Evolutionary conservation across 805 yeast genomes (phyloP), one percentile per base, ranked within the genome.

Genomic region (Isabelozyma pseudorhagii): DNA sequence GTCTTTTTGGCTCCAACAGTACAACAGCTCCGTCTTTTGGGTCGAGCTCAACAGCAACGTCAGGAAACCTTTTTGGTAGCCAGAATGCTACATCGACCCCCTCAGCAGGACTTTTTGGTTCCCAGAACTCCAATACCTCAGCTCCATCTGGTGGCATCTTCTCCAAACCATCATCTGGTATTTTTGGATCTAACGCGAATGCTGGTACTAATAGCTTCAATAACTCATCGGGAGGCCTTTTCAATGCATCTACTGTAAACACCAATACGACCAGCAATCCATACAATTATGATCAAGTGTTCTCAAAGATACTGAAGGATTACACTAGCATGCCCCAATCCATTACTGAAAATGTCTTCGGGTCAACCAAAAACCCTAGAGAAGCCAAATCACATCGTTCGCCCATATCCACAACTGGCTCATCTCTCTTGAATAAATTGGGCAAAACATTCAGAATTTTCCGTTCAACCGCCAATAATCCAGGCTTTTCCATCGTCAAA

Each of bases 361-460:
- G 36, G 10, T 9, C n/a, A 10, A 13, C n/a, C 36, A 46, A 45
- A 47, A 9, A 38, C 2, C 14, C 58, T 58, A 25, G 61, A 62
- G 45, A 13, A 31, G 36, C n/a, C 36, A 10, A 38, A 38, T 5
- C 18, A 15, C 10, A 14, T 4, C 15, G 18, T 14, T 15, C 40
- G 8, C 8, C 40, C 9, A 8, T 15, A 14, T 15, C 15, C 40
- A 38, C 10, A 3, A n/a, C 15, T 38, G 4, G 18, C 18, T 56
- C 67, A 14, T 59, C 71, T 1, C 54, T 71, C 39, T 61, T 71
- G 31, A 52, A 60, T 3, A 66, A 61, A 46, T 60, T 71, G 46
- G 73, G 74, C 1, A 70, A 64, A 54, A 66, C 74, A 0, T 66
- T 71, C 49, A 64, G 58, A 45, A 55, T 67, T 21, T 64, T 71